Evolutionary conservation across 352 stramenopile genomes (phyloP).

Genomic region (Globisporangium sylvaticum): DNA sequence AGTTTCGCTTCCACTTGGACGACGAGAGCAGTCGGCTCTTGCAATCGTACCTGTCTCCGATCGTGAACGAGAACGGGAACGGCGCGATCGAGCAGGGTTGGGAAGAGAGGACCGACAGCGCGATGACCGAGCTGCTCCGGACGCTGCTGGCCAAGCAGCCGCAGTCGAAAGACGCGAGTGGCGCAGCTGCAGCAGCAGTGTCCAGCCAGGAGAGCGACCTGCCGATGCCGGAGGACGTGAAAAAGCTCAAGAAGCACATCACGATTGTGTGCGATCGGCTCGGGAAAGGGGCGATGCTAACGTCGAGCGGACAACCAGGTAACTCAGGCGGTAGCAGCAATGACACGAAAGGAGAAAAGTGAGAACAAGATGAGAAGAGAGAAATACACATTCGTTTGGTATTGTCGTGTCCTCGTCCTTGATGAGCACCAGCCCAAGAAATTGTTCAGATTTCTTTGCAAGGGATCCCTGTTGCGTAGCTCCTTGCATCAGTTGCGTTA

Average conservation of each 20-base stretch:
- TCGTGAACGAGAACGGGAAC: constrained; percentile 49
- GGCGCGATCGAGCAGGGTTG: constrained; percentile 63
- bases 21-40: constrained; percentile 59
- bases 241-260: constrained; percentile 89
- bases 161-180: constrained; percentile 25
- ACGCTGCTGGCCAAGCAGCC: constrained; percentile 68
- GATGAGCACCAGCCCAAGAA: neutral
- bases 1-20: constrained; percentile 75
- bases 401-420: neutral
- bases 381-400: neutral
- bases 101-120: constrained; percentile 82
- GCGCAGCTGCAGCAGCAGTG: constrained; percentile 9
- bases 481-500: neutral
- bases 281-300: constrained; percentile 67
- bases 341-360: constrained; percentile 3
- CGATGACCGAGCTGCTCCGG: constrained; percentile 83
- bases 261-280: constrained; percentile 88
- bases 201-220: constrained; percentile 39
- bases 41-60: constrained; percentile 60
- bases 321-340: neutral
- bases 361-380: neutral
- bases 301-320: neutral
- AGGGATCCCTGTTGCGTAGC: neutral
- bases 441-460: neutral
- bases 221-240: constrained; percentile 72